Percentiles rank a stretch among this genome's conserved stretches.
These are phyloP conservation scores for Hypomyces rosellus DNA, from an alignment of 2,329 filamentous ascomycete species.

Conservation along the genomic window DNA sequence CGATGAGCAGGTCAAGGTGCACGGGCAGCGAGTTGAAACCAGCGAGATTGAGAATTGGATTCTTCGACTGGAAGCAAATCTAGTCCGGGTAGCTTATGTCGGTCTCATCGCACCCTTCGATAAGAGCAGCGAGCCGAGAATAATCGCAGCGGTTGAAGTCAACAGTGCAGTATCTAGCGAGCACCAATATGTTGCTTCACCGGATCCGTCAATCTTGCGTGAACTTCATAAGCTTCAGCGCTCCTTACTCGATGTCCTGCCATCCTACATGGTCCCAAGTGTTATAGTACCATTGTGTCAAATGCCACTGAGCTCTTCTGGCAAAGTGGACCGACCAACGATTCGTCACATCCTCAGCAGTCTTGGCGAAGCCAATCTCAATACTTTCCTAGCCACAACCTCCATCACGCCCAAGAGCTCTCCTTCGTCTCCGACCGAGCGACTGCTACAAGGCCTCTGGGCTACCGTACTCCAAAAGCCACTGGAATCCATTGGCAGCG, in stretches of 20 bases:
- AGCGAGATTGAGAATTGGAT: constrained; percentile 12
- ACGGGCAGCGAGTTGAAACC: constrained; percentile 48
- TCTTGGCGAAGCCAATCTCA: background rate
- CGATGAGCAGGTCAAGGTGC: constrained; percentile 50
- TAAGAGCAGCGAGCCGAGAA: background rate
- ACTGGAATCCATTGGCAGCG: background rate
- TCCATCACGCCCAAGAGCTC: background rate
- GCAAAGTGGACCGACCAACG: constrained; percentile 12
- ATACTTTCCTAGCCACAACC: background rate
- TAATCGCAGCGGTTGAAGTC: background rate
- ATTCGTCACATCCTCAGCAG: background rate
- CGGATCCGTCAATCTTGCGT: background rate
- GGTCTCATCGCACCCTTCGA: constrained; percentile 2
- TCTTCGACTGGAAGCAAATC: background rate
- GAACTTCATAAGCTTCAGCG: background rate
- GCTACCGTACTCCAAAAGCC: background rate
- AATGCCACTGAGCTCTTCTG: constrained; percentile 11
- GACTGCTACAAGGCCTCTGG: background rate
- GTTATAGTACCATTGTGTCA: constrained; percentile 11
- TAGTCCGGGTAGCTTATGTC: constrained; percentile 3
- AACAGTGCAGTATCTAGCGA: background rate
- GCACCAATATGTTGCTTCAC: background rate
- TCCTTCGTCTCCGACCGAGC: background rate
- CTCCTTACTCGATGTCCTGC: constrained; percentile 1
- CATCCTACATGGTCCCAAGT: constrained; percentile 15